Conservation (phyloP, 352 stramenopile species). For the Phytophthora agathidicida region DNA sequence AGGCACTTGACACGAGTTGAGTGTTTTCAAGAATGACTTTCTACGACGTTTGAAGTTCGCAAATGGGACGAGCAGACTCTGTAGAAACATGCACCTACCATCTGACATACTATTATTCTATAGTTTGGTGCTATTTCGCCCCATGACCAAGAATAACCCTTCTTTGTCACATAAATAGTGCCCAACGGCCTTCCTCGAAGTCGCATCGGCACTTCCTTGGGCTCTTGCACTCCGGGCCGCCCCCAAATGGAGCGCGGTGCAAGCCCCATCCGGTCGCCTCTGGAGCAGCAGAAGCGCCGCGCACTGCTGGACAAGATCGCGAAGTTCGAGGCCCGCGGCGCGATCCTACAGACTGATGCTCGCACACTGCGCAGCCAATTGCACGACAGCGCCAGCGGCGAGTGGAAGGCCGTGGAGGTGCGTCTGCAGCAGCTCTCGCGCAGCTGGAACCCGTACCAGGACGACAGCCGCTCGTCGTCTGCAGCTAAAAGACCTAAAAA, state of each 20-base stretch:
- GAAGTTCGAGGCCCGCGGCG: conserved; percentile 53
- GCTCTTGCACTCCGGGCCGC: too few relatives aligned
- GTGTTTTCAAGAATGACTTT: conserved; percentile 29
- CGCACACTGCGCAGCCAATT: conserved; percentile 73
- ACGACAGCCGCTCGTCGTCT: conserved; percentile 35
- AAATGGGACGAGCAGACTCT: not conserved
- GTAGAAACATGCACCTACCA: too few relatives aligned
- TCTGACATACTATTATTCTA: too few relatives aligned
- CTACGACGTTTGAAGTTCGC: conserved; percentile 4
- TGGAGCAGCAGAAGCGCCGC: conserved; percentile 28
- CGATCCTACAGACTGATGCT: conserved; percentile 62
- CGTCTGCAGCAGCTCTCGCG: conserved; percentile 61
- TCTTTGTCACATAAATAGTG: not conserved
- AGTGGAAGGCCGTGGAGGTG: conserved; percentile 64
- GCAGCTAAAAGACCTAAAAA: not conserved
- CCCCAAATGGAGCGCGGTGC: conserved; percentile 19
- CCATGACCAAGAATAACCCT: too few relatives aligned
- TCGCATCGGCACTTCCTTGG: too few relatives aligned
- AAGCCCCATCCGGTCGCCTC: conserved; percentile 4
- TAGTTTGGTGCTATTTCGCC: too few relatives aligned
- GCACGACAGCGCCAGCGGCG: conserved; percentile 60
- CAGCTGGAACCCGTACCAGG: conserved; percentile 84
- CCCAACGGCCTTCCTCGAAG: too few relatives aligned
- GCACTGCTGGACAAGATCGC: conserved; percentile 66
- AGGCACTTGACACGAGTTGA: not conserved